phyloP scores from a whole-genome alignment of 176 grass and related monocot species.

The maize (Zea mays) region Zm-B73-REFERENCE-NAM-5.0 NC_050096.1:246661501-246662000 shows the following conservation, averaged over 20 bases:
- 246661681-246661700: too few species aligned
- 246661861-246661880: slow-evolving; percentile 97
- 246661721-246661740: not conserved
- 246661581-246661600: too few species aligned
- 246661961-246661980: slow-evolving; percentile 86
- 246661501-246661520: slow-evolving; percentile 22
- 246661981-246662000: slow-evolving; percentile 71
- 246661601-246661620: too few species aligned
- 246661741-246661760: not conserved
- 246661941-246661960: slow-evolving; percentile 75
- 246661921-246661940: slow-evolving; percentile 82
- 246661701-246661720: too few species aligned
- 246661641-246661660: too few species aligned
- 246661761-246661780: not conserved
- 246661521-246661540: not conserved
- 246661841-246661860: slow-evolving; percentile 86
- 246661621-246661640: too few species aligned
- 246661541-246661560: not conserved
- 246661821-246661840: slow-evolving; percentile 68
- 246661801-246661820: slow-evolving; percentile 48
- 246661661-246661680: too few species aligned
- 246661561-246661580: not conserved
- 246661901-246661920: slow-evolving; percentile 86
- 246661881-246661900: slow-evolving; percentile 68
- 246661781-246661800: slow-evolving; percentile 46